A percentile compares a stretch with the other conserved stretches of the same genome.
Conservation (phyloP, 2,329 filamentous ascomycete species). For the Ciborinia camelliae region DNA sequence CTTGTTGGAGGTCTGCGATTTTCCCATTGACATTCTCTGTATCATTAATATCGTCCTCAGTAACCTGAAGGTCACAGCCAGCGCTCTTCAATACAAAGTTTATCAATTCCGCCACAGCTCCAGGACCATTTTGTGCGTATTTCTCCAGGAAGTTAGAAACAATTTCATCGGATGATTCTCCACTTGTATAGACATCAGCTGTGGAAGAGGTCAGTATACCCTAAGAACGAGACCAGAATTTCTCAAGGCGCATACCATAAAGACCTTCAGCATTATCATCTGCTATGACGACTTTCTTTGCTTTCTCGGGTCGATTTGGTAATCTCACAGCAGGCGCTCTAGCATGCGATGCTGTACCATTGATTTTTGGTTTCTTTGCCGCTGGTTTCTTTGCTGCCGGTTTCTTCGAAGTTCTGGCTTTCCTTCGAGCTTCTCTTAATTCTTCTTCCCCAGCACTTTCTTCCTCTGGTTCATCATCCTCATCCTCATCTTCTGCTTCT, state of each 20-base stretch:
- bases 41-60: conserved; percentile 80
- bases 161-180: conserved; percentile 53
- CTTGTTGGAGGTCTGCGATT: conserved; percentile 79
- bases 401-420: conserved; percentile 47
- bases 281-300: conserved; percentile 47
- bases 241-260: conserved; percentile 31
- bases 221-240: conserved; percentile 9
- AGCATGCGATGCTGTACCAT: conserved; percentile 55
- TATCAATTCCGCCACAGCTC: conserved; percentile 59
- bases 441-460: conserved; percentile 48
- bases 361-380: conserved; percentile 62
- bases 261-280: conserved; percentile 31
- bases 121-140: conserved; percentile 53
- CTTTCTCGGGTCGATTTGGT: conserved; percentile 36
- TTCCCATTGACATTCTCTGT: conserved; percentile 79
- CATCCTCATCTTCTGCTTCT: conserved; percentile 45
- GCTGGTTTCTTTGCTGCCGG: conserved; percentile 58
- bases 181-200: conserved; percentile 64
- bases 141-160: conserved; percentile 58
- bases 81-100: conserved; percentile 68
- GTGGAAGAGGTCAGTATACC: conserved; percentile 28
- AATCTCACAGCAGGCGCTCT: conserved; percentile 49
- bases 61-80: conserved; percentile 77
- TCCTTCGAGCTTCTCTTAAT: conserved; percentile 40
- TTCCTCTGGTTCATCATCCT: conserved; percentile 42